Evolutionary conservation across 805 yeast species (phyloP).

Genomic region (Candida maris): DNA sequence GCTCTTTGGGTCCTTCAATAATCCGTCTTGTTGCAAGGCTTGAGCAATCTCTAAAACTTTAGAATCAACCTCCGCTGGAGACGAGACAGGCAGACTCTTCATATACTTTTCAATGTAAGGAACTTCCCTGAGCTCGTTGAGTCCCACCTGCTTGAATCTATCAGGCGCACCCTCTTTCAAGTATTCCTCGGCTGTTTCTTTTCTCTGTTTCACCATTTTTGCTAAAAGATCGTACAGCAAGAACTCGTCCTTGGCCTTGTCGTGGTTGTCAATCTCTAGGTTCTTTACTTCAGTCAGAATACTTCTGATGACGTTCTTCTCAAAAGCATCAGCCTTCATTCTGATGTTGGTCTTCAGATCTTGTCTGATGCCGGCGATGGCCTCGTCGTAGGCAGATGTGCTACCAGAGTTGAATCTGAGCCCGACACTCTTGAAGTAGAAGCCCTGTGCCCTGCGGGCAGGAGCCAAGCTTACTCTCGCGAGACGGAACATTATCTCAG

Average conservation of each 20-base stretch:
- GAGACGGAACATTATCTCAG: no score
- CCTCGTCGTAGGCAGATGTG: constrained; percentile 27
- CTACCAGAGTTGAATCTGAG: constrained; percentile 28
- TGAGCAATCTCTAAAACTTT: constrained; percentile 30
- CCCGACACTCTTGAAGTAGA: no score
- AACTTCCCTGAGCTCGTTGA: constrained; percentile 37
- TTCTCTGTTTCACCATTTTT: constrained; percentile 40
- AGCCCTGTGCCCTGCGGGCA: no score
- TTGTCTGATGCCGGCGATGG: constrained; percentile 25
- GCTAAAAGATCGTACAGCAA: constrained; percentile 30
- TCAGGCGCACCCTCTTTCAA: constrained; percentile 38
- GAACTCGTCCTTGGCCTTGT: constrained; percentile 29
- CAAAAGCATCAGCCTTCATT: constrained; percentile 31
- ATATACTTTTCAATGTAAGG: constrained; percentile 34
- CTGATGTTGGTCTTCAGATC: constrained; percentile 34
- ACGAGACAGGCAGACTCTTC: constrained; percentile 34
- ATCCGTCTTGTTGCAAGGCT: constrained; percentile 23
- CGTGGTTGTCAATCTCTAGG: constrained; percentile 31
- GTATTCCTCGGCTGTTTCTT: constrained; percentile 36
- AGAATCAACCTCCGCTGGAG: constrained; percentile 31
- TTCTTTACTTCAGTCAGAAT: constrained; percentile 39
- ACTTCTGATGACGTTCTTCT: constrained; percentile 39
- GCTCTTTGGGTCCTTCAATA: constrained; percentile 23
- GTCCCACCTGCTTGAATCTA: constrained; percentile 35
- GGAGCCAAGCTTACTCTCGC: no score